Percentiles rank a stretch among this genome's conserved stretches.
These are phyloP conservation scores for Aspergillus carbonarius DNA, from an alignment of 2,329 filamentous ascomycete species.

Conservation along the genomic window DNA sequence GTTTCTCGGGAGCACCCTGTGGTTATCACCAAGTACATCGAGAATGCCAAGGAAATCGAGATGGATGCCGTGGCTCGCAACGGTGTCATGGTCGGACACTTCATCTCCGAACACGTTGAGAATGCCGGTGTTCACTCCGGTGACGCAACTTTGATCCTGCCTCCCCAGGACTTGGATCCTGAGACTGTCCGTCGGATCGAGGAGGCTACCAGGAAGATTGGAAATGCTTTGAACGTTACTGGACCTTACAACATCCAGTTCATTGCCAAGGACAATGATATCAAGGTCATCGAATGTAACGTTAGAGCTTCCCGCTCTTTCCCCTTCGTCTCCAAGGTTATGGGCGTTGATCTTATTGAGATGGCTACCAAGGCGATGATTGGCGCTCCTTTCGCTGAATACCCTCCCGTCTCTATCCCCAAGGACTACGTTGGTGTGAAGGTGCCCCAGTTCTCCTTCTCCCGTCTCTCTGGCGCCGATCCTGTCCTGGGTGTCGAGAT, in stretches of 20 bases:
- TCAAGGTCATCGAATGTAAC: slow-evolving; percentile 99
- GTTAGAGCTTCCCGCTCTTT: slow-evolving; percentile 94
- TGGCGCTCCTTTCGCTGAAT: slow-evolving; percentile 75
- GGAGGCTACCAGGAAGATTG: slow-evolving; percentile 94
- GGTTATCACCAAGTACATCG: slow-evolving; percentile 99
- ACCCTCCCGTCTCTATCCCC: slow-evolving; percentile 73
- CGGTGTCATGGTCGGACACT: slow-evolving; percentile 87
- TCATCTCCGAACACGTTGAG: slow-evolving; percentile 98
- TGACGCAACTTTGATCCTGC: slow-evolving; percentile 91
- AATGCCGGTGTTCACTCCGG: slow-evolving; percentile 98
- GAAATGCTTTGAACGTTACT: slow-evolving; percentile 87
- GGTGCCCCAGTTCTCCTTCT: slow-evolving; percentile 99
- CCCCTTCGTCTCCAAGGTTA: slow-evolving; percentile 97
- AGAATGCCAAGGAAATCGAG: slow-evolving; percentile 98
- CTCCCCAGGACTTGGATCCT: slow-evolving; percentile 85
- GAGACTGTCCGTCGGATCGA: slow-evolving; percentile 90
- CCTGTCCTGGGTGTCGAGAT: slow-evolving; percentile 97
- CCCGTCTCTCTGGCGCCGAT: slow-evolving; percentile 90
- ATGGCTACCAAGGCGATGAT: slow-evolving; percentile 98
- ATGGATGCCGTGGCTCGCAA: slow-evolving; percentile 97
- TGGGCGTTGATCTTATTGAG: slow-evolving; percentile 96
- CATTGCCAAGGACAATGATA: slow-evolving; percentile 98
- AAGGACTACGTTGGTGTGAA: slow-evolving; percentile 91
- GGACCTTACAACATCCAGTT: slow-evolving; percentile 99
- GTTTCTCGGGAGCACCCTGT: slow-evolving; percentile 95